Conservation (phyloP, 805 yeast genomes). For the Teunomyces lycoperdinae region DNA sequence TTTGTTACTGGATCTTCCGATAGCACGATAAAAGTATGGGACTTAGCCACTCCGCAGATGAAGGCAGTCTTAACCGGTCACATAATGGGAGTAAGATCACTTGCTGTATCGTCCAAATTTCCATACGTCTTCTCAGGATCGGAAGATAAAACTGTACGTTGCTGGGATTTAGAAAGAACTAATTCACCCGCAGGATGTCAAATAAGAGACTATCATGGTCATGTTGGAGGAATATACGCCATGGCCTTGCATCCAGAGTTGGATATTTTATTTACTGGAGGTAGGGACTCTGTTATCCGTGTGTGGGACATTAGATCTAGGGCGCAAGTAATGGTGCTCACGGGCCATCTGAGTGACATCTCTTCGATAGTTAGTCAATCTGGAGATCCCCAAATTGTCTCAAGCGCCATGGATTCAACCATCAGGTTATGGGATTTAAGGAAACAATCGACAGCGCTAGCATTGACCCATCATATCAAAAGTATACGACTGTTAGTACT, state of each 20-base stretch:
- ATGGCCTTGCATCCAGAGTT: conserved; percentile 84
- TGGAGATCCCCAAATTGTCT: conserved; percentile 80
- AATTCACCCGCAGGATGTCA: conserved; percentile 49
- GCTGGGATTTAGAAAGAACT: conserved; percentile 94
- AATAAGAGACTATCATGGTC: conserved; percentile 90
- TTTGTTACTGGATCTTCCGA: conserved; percentile 92
- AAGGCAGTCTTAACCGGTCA: conserved; percentile 86
- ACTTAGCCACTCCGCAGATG: conserved; percentile 65
- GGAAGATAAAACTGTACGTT: conserved; percentile 87
- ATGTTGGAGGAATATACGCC: conserved; percentile 82
- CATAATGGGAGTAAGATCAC: conserved; percentile 79
- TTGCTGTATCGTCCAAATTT: conserved; percentile 68
- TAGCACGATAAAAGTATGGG: conserved; percentile 89
- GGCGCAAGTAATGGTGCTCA: conserved; percentile 66
- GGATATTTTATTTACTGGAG: conserved; percentile 81
- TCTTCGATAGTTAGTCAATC: conserved; percentile 64
- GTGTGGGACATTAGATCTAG: conserved; percentile 93
- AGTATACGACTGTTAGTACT: conserved; percentile 70
- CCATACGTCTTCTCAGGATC: conserved; percentile 91
- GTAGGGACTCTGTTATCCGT: conserved; percentile 80
- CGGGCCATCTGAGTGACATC: conserved; percentile 80
- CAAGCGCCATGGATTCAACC: conserved; percentile 83
- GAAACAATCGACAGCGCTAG: conserved; percentile 68
- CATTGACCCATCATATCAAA: conserved; percentile 82
- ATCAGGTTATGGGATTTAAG: conserved; percentile 87